Conservation (phyloP, 331 rosid species). For the Pyracantha coccinea region DNA sequence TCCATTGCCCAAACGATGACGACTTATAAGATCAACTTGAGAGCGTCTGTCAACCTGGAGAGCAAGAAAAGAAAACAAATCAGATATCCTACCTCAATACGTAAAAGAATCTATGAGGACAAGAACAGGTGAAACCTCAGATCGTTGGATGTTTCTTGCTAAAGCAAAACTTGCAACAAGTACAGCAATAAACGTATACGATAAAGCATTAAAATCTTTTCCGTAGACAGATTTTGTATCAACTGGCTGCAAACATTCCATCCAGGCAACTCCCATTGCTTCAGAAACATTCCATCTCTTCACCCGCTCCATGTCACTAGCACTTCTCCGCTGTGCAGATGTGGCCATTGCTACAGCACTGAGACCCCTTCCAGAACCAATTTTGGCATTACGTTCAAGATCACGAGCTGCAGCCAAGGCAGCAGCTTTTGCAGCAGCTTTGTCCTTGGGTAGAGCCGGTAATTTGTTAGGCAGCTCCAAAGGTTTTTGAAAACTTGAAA, state of each 20-base stretch:
- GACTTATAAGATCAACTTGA: constrained; percentile 48
- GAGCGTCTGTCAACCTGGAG: constrained; percentile 88
- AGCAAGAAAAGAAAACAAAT: constrained; percentile 19
- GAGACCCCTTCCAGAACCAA: constrained; percentile 98
- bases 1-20: constrained; percentile 61
- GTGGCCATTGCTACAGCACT: constrained; percentile 99
- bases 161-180: constrained; percentile 96
- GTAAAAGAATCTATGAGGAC: constrained; percentile 15
- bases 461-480: constrained; percentile 43
- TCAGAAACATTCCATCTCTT: constrained; percentile 83
- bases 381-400: constrained; percentile 68
- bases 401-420: constrained; percentile 97
- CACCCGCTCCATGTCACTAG: constrained; percentile 83
- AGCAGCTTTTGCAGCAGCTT: constrained; percentile 96
- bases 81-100: constrained; percentile 17
- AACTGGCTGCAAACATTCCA: constrained; percentile 95
- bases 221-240: constrained; percentile 91
- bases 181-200: constrained; percentile 87
- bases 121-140: constrained; percentile 63
- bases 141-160: constrained; percentile 94
- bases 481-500: constrained; percentile 96
- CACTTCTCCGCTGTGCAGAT: constrained; percentile 82
- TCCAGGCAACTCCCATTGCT: constrained; percentile 99
- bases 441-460: constrained; percentile 69
- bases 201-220: constrained; percentile 87